Conservation (phyloP, 257 asterid genomes). For the Solanum acaule region DNA sequence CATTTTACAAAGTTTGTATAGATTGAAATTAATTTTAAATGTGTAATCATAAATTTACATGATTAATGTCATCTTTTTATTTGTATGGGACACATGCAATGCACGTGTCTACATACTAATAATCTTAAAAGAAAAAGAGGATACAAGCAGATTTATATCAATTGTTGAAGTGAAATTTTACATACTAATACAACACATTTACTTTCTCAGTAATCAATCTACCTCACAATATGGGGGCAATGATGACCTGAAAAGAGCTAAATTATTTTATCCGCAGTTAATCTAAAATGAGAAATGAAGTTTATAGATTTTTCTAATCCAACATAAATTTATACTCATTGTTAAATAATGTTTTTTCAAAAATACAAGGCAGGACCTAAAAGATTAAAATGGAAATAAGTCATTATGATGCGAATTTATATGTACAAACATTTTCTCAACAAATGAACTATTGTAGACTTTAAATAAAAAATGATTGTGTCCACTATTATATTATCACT, state of each 20-base stretch:
- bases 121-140: too few relatives aligned
- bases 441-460: not conserved
- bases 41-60: too few relatives aligned
- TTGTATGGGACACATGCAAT: too few relatives aligned
- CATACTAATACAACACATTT: too few relatives aligned
- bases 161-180: too few relatives aligned
- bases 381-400: not conserved
- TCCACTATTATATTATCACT: not conserved
- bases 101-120: too few relatives aligned
- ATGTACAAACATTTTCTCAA: not conserved
- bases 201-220: not conserved
- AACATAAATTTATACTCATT: slow-evolving; percentile 57
- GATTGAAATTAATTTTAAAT: too few relatives aligned
- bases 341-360: slow-evolving; percentile 65
- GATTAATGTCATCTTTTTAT: too few relatives aligned
- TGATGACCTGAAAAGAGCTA: slow-evolving; percentile 33
- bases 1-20: too few relatives aligned
- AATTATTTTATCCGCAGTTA: slow-evolving; percentile 63
- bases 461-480: not conserved
- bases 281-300: slow-evolving; percentile 65
- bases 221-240: not conserved
- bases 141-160: too few relatives aligned
- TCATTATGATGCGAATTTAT: not conserved
- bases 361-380: slow-evolving; percentile 69
- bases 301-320: slow-evolving; percentile 82